phyloP scores from a whole-genome alignment of 2,329 filamentous ascomycete species.

The Pochonia chlamydosporia region DNA sequence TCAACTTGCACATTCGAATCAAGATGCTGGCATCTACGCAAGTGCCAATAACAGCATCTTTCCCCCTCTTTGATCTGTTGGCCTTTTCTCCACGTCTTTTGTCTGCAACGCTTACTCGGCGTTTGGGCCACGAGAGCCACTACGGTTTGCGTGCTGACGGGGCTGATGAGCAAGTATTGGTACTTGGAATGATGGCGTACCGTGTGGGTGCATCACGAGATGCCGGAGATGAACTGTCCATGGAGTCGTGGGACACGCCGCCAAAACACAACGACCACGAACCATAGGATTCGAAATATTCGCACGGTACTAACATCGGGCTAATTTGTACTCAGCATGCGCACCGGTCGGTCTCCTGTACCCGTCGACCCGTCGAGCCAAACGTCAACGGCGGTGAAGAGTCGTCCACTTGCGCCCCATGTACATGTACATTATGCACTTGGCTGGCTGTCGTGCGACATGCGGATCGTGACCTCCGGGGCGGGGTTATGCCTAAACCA shows the following conservation, averaged over 20 bases:
- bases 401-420: neutral
- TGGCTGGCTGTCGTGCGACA: neutral
- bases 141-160: neutral
- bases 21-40: too few species aligned
- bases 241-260: too few species aligned
- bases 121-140: neutral
- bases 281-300: too few species aligned
- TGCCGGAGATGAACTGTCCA: too few species aligned
- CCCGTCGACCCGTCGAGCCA: neutral
- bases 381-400: neutral
- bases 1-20: too few species aligned
- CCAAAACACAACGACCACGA: too few species aligned
- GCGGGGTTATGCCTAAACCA: neutral
- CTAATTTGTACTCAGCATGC: too few species aligned
- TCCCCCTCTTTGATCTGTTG: too few species aligned
- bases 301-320: too few species aligned
- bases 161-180: slow-evolving; percentile 1
- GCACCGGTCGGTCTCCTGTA: too few species aligned
- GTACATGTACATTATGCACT: neutral
- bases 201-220: too few species aligned
- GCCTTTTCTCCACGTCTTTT: neutral
- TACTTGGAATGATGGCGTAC: neutral
- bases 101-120: neutral
- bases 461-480: neutral
- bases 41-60: too few species aligned